A percentile compares a stretch with the other conserved stretches of the same genome.
Conservation (phyloP, 208 protist species). For the Trichomonas tenax region DNA sequence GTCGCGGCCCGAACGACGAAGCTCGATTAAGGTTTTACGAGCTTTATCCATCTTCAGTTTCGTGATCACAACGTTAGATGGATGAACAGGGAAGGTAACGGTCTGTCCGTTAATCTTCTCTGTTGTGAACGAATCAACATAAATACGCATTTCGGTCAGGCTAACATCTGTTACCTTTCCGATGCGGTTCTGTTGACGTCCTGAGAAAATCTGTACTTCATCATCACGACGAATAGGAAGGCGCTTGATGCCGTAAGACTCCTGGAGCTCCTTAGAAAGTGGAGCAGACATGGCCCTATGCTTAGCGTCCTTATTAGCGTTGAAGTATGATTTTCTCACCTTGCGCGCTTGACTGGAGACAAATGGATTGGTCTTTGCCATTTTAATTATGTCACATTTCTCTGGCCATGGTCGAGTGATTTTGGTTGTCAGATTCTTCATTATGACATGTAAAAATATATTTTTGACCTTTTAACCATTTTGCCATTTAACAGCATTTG, state of each 20-base stretch:
- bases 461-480: too few species aligned
- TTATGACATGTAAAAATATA: too few species aligned
- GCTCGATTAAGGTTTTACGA: conserved; percentile 79
- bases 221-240: conserved; percentile 15
- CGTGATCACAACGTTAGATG: conserved; percentile 94
- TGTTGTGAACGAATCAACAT: background rate
- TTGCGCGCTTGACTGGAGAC: background rate
- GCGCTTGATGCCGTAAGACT: background rate
- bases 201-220: background rate
- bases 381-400: background rate
- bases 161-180: background rate
- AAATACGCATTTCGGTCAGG: background rate
- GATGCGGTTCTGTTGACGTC: background rate
- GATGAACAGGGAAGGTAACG: conserved; percentile 59
- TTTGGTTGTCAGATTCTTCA: too few species aligned
- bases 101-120: background rate
- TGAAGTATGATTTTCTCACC: background rate
- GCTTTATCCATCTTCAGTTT: conserved; percentile 92
- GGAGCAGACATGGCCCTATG: background rate
- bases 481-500: too few species aligned
- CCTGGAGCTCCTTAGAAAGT: background rate
- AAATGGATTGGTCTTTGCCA: background rate
- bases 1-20: background rate
- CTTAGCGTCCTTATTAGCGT: background rate
- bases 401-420: too few species aligned